A percentile compares a stretch with the other conserved stretches of the same genome.
phyloP scores from a whole-genome alignment of 2,329 filamentous ascomycete species.

The Colletotrichum destructivum region DNA sequence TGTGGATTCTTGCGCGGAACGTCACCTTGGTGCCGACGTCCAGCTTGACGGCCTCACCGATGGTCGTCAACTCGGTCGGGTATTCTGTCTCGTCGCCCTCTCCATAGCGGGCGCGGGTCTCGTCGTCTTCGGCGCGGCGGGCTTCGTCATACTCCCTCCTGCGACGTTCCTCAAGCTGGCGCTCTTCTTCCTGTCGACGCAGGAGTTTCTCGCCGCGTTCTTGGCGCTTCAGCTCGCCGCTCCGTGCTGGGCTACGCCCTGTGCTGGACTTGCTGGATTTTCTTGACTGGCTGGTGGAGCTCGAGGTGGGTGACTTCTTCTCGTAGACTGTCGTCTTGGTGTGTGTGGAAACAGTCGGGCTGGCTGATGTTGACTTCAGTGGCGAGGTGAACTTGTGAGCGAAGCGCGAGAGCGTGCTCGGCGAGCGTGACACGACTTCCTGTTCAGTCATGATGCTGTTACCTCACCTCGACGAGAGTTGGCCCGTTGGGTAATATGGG shows the following conservation, averaged over 20 bases:
- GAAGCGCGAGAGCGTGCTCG: conserved; percentile 44
- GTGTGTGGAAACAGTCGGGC: neutral
- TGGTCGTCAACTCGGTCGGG: conserved; percentile 35
- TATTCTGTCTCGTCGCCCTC: conserved; percentile 30
- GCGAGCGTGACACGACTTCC: conserved; percentile 10
- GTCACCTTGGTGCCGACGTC: conserved; percentile 56
- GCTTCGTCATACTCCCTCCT: conserved; percentile 29
- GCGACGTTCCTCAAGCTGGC: conserved; percentile 31
- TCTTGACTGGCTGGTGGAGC: conserved; percentile 21
- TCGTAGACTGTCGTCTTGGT: conserved; percentile 32
- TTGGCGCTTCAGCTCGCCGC: conserved; percentile 29
- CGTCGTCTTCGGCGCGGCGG: conserved; percentile 34
- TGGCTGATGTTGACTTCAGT: conserved; percentile 8
- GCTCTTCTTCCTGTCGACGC: conserved; percentile 29
- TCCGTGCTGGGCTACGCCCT: conserved; percentile 26
- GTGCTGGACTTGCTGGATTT: conserved; percentile 34
- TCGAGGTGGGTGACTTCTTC: conserved; percentile 13
- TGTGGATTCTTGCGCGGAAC: conserved; percentile 76
- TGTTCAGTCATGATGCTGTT: conserved; percentile 4
- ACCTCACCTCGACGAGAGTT: no score
- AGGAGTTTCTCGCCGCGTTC: conserved; percentile 33
- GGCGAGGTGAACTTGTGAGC: conserved; percentile 37
- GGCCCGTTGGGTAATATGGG: no score
- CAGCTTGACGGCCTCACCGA: conserved; percentile 34
- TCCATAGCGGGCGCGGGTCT: conserved; percentile 33